Percentiles rank a stretch among this genome's conserved stretches.
These are phyloP conservation scores for Nicotiana noctiflora DNA, from an alignment of 257 asterid species.

Conservation along the genomic window DNA sequence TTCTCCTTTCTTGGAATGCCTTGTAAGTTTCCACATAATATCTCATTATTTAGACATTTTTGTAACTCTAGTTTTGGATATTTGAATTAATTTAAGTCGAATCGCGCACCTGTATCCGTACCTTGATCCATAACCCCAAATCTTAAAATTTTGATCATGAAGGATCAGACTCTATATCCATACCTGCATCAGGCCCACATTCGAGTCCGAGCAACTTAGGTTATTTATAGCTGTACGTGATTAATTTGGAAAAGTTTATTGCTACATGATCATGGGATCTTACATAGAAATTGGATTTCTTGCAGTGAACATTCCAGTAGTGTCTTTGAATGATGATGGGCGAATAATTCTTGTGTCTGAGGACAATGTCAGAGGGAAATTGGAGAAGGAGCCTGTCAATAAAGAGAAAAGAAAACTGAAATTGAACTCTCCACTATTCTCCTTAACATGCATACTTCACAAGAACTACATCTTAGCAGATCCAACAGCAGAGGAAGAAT, in stretches of 20 bases:
- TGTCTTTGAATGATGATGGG: constrained; percentile 76
- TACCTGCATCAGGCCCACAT: too few species aligned
- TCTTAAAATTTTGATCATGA: too few species aligned
- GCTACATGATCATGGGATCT: background rate
- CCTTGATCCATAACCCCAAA: too few species aligned
- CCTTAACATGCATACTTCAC: constrained; percentile 82
- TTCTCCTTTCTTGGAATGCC: too few species aligned
- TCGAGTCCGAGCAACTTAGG: background rate
- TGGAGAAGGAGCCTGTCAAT: constrained; percentile 62
- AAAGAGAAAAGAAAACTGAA: constrained; percentile 71
- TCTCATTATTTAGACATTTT: too few species aligned
- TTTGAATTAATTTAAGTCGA: too few species aligned
- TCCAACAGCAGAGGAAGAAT: constrained; percentile 96
- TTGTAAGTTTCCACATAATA: too few species aligned
- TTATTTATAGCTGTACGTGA: background rate
- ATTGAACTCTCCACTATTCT: constrained; percentile 44
- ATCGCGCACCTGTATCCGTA: too few species aligned
- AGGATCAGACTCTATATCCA: too few species aligned
- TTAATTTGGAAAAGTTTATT: background rate
- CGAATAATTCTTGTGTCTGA: constrained; percentile 61
- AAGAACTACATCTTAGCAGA: constrained; percentile 87
- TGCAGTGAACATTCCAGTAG: constrained; percentile 84
- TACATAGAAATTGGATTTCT: constrained; percentile 12
- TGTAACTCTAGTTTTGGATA: too few species aligned
- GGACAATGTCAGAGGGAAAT: constrained; percentile 36